A percentile compares a stretch with the other conserved stretches of the same genome.
These are phyloP conservation scores for Coix lacrymajobi DNA, from an alignment of 176 grass and related monocot genomes.

Conservation along the genomic window DNA sequence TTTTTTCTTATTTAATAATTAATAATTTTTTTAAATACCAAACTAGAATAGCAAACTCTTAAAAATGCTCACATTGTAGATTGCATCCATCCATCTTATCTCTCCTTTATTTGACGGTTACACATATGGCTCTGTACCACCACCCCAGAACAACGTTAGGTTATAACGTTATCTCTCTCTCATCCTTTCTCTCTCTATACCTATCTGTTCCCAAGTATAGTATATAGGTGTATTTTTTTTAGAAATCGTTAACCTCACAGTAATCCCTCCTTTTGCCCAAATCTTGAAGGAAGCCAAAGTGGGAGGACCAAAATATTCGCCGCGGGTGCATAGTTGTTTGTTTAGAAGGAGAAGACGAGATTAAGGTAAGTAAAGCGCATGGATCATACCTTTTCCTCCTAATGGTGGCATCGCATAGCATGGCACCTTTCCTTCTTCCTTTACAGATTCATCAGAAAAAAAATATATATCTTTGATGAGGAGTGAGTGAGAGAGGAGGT, in stretches of 20 bases:
- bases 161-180: slow-evolving; percentile 33
- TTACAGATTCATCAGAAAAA: neutral
- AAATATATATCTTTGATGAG: neutral
- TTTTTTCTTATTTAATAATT: no score
- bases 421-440: neutral
- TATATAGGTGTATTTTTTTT: neutral
- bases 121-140: slow-evolving; percentile 30
- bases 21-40: no score
- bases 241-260: slow-evolving; percentile 34
- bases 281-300: slow-evolving; percentile 21
- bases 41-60: no score
- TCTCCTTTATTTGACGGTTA: slow-evolving; percentile 43
- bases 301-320: slow-evolving; percentile 41
- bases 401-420: slow-evolving; percentile 13
- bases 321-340: neutral
- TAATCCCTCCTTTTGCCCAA: slow-evolving; percentile 20
- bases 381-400: neutral
- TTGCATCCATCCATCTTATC: slow-evolving; percentile 37
- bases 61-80: no score
- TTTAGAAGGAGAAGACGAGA: neutral
- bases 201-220: neutral
- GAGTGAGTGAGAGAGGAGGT: neutral
- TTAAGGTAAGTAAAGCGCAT: slow-evolving; percentile 27
- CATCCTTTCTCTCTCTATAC: neutral
- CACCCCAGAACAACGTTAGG: slow-evolving; percentile 28